A percentile compares a stretch with the other conserved stretches of the same genome.
Evolutionary conservation across 805 yeast species (phyloP).

Genomic region (Zygosaccharomyces lentus): DNA sequence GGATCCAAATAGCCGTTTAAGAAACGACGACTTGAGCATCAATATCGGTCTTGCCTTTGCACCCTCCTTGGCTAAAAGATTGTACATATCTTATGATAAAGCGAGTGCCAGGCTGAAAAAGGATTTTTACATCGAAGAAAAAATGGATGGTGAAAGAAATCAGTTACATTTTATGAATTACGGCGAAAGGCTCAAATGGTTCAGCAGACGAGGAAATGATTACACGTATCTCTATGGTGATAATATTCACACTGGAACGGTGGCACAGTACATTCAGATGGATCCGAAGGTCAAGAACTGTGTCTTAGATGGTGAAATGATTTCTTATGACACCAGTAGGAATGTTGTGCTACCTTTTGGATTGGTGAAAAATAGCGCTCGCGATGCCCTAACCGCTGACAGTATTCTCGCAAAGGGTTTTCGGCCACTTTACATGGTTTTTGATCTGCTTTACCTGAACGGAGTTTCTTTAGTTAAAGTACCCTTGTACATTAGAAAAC

Average conservation of each 20-base stretch:
- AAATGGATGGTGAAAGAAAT: conserved; percentile 89
- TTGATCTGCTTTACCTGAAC: conserved; percentile 71
- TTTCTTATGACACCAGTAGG: conserved; percentile 67
- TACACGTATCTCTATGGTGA: conserved; percentile 68
- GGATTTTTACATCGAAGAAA: conserved; percentile 76
- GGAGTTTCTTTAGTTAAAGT: conserved; percentile 54
- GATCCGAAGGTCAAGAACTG: conserved; percentile 37
- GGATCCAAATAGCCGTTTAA: conserved; percentile 46
- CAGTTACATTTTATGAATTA: conserved; percentile 60
- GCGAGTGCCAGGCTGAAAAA: conserved; percentile 44
- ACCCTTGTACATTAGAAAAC: conserved; percentile 54
- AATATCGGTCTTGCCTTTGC: conserved; percentile 46
- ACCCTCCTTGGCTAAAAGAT: conserved; percentile 70
- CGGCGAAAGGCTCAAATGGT: conserved; percentile 37
- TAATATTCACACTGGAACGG: conserved; percentile 44
- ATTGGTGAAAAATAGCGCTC: conserved; percentile 65
- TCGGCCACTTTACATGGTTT: conserved; percentile 57
- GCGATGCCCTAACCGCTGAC: conserved; percentile 45
- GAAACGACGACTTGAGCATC: conserved; percentile 37
- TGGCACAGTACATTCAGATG: conserved; percentile 47
- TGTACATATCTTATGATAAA: conserved; percentile 45
- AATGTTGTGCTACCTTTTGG: conserved; percentile 71
- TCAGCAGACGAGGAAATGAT: conserved; percentile 67
- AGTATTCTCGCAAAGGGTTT: conserved; percentile 38
- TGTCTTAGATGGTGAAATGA: conserved; percentile 86